Evolutionary conservation across 768 basidiomycete species (phyloP).

Genomic region (Lentinula sp.): DNA sequence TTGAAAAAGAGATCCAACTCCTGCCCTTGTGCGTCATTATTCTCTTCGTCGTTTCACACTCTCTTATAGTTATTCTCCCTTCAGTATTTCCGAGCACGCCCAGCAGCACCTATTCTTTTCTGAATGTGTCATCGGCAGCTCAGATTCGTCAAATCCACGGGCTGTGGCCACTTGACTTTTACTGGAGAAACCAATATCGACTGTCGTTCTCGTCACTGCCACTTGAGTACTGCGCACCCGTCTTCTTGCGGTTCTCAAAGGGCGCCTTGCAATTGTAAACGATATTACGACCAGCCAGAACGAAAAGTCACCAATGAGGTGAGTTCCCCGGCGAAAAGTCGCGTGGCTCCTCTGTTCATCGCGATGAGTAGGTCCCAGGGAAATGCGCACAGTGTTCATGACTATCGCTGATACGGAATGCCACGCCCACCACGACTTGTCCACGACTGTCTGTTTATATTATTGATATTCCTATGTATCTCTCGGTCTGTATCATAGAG

Average conservation of each 20-base stretch:
- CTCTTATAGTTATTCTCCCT: neutral
- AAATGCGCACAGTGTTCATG: conserved; percentile 31
- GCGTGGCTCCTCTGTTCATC: conserved; percentile 12
- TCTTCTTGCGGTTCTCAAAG: conserved; percentile 29
- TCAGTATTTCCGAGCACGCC: neutral
- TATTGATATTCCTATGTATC: conserved; percentile 5
- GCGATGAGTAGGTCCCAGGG: conserved; percentile 24
- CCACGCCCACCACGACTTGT: conserved; percentile 8
- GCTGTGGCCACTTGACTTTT: conserved; percentile 54
- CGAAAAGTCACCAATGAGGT: conserved; percentile 43
- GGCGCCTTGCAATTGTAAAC: conserved; percentile 41
- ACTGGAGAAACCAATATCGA: conserved; percentile 41
- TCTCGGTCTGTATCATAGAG: conserved; percentile 5
- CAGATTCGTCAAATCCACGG: conserved; percentile 39
- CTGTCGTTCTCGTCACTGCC: conserved; percentile 41
- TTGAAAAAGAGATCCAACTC: conserved; percentile 24
- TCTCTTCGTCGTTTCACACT: conserved; percentile 10
- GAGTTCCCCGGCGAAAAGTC: neutral
- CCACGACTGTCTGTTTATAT: neutral
- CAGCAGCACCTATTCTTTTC: neutral
- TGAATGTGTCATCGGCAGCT: conserved; percentile 65
- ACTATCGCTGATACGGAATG: neutral
- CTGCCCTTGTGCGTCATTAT: conserved; percentile 39
- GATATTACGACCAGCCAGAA: conserved; percentile 57
- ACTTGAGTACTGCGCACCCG: conserved; percentile 45